Evolutionary conservation across 1,284 basidiomycete species (phyloP), one percentile per base, ranked within the genome.

Genomic region (Cutaneotrichosporon sp.): DNA sequence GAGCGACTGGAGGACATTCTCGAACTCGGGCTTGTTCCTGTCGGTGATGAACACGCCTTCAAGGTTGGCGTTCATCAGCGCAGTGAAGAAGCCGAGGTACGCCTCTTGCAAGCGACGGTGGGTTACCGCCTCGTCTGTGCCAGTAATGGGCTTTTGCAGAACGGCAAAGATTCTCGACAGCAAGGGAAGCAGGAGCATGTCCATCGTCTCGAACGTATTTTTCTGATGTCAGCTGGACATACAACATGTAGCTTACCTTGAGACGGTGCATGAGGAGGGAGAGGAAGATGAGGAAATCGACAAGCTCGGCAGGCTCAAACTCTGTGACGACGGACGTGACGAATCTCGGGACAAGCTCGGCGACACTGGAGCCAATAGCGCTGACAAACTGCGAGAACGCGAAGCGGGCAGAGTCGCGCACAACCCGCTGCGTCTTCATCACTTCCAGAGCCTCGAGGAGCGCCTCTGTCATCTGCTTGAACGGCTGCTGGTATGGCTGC

Each of bases 241-340:
- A 7, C 12, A 10, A 3, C 10, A 29, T 14, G 7, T 14, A 27
- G 67, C 80, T 61, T 57, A 90, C 91, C 80, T 91, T 89, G 60
- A 98, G 83, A 68, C 89, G 90, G 74, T 96, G 90, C 55, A 94
- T 87, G 54, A 98, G 78, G 19, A 97, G 78, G 8, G 85, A 85
- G 52, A 98, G 86, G 78, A 99, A 98, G 68, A 86, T 87, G 79
- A 98, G 85, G 67, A 98, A 96, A 68, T 99, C 96, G 38, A 88
- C 85, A 55, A 99, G 78, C 74, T 99, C 96, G 8, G 85, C 83
- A 1, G 90, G 86, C 60, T 94, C 92, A 61, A 96, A 92, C 65
- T 97, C 88, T 6, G 85, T 82, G 44, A 99, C 81, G 25, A 98
- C 82, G 66, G 88, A 87, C 39, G 84, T 80, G 82, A 97, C 97